A percentile compares a stretch with the other conserved stretches of the same genome.
Evolutionary conservation across 176 grass and related monocot species (phyloP).

Genomic region (Carex cristatella): DNA sequence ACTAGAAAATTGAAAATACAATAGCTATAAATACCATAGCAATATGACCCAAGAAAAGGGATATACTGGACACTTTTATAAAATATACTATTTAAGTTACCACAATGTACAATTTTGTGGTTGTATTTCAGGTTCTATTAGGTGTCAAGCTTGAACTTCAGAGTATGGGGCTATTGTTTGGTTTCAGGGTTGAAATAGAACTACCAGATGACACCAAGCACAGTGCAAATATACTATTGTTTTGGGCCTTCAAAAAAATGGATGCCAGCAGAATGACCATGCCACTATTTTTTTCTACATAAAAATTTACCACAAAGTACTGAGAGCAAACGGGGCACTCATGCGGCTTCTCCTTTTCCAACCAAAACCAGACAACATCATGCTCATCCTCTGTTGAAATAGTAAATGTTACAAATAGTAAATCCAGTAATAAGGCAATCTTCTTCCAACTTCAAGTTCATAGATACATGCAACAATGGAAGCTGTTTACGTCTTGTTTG

Average conservation of each 20-base stretch:
- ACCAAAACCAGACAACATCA: slow-evolving; percentile 98
- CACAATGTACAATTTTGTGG: not conserved
- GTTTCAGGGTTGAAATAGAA: not conserved
- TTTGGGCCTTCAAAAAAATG: not conserved
- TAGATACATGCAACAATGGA: not conserved
- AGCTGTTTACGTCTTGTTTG: not conserved
- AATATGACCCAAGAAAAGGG: not conserved
- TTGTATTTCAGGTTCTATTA: not conserved
- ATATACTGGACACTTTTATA: not conserved
- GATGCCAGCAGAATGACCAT: not conserved
- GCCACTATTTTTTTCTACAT: not conserved
- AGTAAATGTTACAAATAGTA: not conserved
- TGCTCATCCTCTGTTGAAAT: slow-evolving; percentile 91
- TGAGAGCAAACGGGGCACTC: slow-evolving; percentile 93
- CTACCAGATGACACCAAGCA: not conserved
- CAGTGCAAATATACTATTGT: not conserved
- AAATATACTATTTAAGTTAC: not conserved
- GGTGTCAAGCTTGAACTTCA: not conserved
- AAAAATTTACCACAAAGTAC: slow-evolving; percentile 69
- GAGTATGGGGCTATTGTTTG: not conserved
- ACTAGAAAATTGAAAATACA: not conserved
- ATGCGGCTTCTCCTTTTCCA: slow-evolving; percentile 92
- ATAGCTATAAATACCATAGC: not conserved
- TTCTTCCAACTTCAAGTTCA: not conserved
- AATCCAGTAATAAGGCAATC: not conserved